Evolutionary conservation across 2,329 filamentous ascomycete genomes (phyloP), one percentile per base, ranked within the genome.

Genomic region (Ceratocystis eucalypticola): DNA sequence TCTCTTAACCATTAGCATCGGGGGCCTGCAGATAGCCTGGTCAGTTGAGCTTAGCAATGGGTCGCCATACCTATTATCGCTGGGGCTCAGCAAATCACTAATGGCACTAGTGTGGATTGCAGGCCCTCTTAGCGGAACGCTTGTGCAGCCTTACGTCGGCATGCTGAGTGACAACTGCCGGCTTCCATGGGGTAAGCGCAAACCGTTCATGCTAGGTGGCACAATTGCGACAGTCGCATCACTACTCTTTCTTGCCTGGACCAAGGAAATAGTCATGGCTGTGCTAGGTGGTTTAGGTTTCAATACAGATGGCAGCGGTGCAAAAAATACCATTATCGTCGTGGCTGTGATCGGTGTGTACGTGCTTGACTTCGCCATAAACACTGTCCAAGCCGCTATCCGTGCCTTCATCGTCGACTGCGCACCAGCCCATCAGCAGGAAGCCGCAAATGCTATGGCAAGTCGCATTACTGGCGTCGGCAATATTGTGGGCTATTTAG

Each of bases 321-420:
- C 88, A 59, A 86, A 84, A 72, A 80, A 80, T 2, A 78, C 80
- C 53, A 83, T 88, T 61, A 93, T 96, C 70, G 78, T 90, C 41
- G 81, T 90, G 67, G 93, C 93, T 6, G 91, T 96, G 5, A 73
- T 91, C 37, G 88, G 91, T 77, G 88, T 97, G 71, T 97, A 96
- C 75, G 80, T 94, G 62, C 82, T 97, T 63, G 93, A 97, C 74
- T 94, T 97, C 75, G 86, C 92, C 71, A 94, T 97, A 78, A 97
- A 97, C 76, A 94, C 92, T 83, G 90, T 97, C 44, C 93, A 97
- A 82, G 93, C 94, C 62, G 89, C 86, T 3, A 89, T 96, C 72
- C 84, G 92, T 70, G 91, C 92, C 28, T 96, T 95, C 74, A 96
- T 97, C 65, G 89, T 96, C 28, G 93, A 97, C 73, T 93, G 91